phyloP scores from a whole-genome alignment of 2,329 filamentous ascomycete genomes.

The Penicillium verrucosum region DNA sequence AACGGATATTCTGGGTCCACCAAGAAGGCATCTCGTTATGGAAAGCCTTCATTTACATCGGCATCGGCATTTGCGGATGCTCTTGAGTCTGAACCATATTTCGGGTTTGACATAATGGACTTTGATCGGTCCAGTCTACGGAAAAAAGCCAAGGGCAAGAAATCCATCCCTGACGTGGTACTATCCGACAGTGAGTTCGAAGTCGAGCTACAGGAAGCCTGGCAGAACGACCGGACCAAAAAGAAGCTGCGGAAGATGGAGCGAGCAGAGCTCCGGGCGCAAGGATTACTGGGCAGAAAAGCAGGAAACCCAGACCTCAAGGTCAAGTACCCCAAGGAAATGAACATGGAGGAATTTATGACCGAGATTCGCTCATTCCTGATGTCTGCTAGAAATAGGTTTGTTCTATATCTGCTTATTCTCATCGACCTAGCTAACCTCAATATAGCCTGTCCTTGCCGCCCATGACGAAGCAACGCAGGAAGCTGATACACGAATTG shows the following conservation, averaged over 20 bases:
- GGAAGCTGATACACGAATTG: slow-evolving; percentile 76
- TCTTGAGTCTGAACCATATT: slow-evolving; percentile 58
- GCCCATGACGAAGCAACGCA: slow-evolving; percentile 75
- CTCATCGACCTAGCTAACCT: slow-evolving; percentile 6
- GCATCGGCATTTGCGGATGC: slow-evolving; percentile 57
- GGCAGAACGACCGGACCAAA: slow-evolving; percentile 65
- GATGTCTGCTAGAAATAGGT: slow-evolving; percentile 61
- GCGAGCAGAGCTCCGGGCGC: slow-evolving; percentile 64
- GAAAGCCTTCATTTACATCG: slow-evolving; percentile 46
- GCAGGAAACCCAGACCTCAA: slow-evolving; percentile 58
- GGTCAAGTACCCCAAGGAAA: slow-evolving; percentile 69
- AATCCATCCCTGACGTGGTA: slow-evolving; percentile 53
- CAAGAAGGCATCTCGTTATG: slow-evolving; percentile 40
- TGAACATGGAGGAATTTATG: slow-evolving; percentile 67
- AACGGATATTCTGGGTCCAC: slow-evolving; percentile 46
- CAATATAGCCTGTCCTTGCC: slow-evolving; percentile 65
- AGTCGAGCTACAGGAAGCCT: slow-evolving; percentile 56
- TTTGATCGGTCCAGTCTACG: slow-evolving; percentile 68
- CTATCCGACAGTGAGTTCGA: slow-evolving; percentile 67
- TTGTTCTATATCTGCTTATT: slow-evolving; percentile 26
- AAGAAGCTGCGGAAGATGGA: slow-evolving; percentile 69
- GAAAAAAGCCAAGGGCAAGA: slow-evolving; percentile 62
- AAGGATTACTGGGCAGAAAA: slow-evolving; percentile 62
- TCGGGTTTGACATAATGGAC: slow-evolving; percentile 82
- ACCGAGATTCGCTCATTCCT: slow-evolving; percentile 72